Conservation (phyloP, 2,329 filamentous ascomycete species). For the Neopestalotiopsis clavispora region DNA sequence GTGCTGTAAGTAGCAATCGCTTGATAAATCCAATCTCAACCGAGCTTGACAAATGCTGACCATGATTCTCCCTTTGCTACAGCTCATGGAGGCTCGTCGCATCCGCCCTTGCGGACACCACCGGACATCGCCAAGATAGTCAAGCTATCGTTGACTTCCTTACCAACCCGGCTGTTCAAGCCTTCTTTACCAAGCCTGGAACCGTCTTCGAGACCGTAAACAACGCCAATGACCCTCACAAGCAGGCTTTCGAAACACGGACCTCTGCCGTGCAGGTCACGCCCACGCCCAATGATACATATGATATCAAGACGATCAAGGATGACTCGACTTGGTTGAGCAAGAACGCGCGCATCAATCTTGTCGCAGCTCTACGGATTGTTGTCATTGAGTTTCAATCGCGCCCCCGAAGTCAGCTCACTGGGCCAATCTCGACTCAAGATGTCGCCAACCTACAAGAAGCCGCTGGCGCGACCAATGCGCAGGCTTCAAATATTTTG, state of each 20-base stretch:
- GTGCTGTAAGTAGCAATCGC: conserved; percentile 72
- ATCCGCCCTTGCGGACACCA: conserved; percentile 60
- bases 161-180: conserved; percentile 69
- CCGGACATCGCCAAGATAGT: conserved; percentile 58
- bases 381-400: conserved; percentile 84
- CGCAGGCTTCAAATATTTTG: conserved; percentile 61
- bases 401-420: conserved; percentile 74
- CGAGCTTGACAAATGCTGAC: conserved; percentile 14
- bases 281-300: conserved; percentile 67
- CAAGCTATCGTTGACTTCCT: conserved; percentile 71
- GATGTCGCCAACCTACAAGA: conserved; percentile 78
- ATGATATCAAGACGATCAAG: conserved; percentile 81
- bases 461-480: conserved; percentile 69
- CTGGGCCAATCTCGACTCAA: conserved; percentile 75
- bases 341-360: conserved; percentile 76
- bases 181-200: conserved; percentile 71
- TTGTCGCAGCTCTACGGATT: conserved; percentile 80
- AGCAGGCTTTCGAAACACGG: conserved; percentile 78
- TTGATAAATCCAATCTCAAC: conserved; percentile 16
- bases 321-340: conserved; percentile 87
- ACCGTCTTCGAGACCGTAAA: conserved; percentile 63
- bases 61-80: conserved; percentile 24
- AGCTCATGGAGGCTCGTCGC: conserved; percentile 69
- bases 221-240: conserved; percentile 59
- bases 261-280: conserved; percentile 87